These are phyloP conservation scores for Hirsutella minnesotensis DNA, from an alignment of 2,329 filamentous ascomycete species.

Conservation along the genomic window DNA sequence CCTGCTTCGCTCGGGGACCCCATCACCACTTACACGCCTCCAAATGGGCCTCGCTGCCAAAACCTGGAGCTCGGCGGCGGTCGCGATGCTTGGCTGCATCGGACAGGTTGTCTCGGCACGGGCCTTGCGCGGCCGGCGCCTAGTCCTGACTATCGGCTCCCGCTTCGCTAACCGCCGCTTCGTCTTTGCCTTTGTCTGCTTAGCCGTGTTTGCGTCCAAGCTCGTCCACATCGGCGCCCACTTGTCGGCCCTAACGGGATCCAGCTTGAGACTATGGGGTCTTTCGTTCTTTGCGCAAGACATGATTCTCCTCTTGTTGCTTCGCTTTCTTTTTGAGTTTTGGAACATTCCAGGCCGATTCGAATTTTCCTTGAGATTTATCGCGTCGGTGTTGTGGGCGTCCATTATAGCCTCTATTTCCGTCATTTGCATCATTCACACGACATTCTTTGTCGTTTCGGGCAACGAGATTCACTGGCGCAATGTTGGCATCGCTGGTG, in stretches of 20 bases:
- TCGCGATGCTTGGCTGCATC: not conserved
- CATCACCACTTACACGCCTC: no score
- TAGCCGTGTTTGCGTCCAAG: conserved; percentile 19
- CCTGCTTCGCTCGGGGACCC: no score
- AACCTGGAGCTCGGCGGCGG: no score
- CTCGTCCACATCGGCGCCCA: conserved; percentile 19
- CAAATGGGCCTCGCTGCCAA: no score
- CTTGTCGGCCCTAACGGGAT: conserved; percentile 15
- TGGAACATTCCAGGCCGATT: conserved; percentile 9
- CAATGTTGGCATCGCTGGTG: conserved; percentile 14
- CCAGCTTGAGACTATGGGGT: conserved; percentile 17
- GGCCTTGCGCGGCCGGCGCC: not conserved
- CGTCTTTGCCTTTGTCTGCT: conserved; percentile 16
- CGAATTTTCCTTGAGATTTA: conserved; percentile 12
- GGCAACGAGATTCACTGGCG: conserved; percentile 17
- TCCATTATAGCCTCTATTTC: conserved; percentile 5
- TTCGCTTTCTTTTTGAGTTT: conserved; percentile 17
- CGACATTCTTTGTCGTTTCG: conserved; percentile 19
- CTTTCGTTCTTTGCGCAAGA: conserved; percentile 24
- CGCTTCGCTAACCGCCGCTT: conserved; percentile 8
- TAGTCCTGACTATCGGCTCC: not conserved
- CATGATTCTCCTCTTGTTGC: conserved; percentile 15
- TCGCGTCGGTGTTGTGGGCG: conserved; percentile 8
- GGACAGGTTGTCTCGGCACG: not conserved
- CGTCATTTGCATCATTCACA: conserved; percentile 6